These are phyloP conservation scores for Fusarium sp. DNA, from an alignment of 2,329 filamentous ascomycete genomes.

Conservation along the genomic window DNA sequence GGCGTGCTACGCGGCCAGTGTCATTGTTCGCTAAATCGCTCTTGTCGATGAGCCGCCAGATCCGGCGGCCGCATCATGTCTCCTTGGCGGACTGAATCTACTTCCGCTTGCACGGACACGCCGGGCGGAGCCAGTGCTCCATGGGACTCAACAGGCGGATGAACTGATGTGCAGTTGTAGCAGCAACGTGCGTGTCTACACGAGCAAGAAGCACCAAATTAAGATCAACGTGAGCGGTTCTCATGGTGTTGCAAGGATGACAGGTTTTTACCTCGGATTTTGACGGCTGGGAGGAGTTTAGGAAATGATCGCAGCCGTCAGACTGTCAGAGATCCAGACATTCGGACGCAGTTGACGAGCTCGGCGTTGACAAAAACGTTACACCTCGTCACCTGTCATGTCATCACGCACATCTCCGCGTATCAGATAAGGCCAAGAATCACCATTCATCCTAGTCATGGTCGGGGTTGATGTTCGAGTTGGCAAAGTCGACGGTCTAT, in stretches of 20 bases:
- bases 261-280: neutral
- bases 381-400: conserved; percentile 11
- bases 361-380: conserved; percentile 1
- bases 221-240: conserved; percentile 29
- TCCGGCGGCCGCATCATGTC: conserved; percentile 37
- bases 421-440: neutral
- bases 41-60: conserved; percentile 39
- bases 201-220: conserved; percentile 26
- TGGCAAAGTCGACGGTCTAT: neutral
- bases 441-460: neutral
- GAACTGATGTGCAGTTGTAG: conserved; percentile 25
- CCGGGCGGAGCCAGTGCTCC: conserved; percentile 29
- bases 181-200: neutral
- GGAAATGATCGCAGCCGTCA: neutral
- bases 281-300: neutral
- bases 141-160: conserved; percentile 3
- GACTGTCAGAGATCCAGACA: conserved; percentile 14
- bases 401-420: neutral
- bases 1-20: neutral
- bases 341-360: conserved; percentile 1
- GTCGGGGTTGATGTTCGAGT: neutral
- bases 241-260: conserved; percentile 16
- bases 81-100: conserved; percentile 36
- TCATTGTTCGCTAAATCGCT: conserved; percentile 2
- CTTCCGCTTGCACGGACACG: conserved; percentile 34